phyloP scores from a whole-genome alignment of 1,284 basidiomycete species.

The Cryptococcus depauperatus region DNA sequence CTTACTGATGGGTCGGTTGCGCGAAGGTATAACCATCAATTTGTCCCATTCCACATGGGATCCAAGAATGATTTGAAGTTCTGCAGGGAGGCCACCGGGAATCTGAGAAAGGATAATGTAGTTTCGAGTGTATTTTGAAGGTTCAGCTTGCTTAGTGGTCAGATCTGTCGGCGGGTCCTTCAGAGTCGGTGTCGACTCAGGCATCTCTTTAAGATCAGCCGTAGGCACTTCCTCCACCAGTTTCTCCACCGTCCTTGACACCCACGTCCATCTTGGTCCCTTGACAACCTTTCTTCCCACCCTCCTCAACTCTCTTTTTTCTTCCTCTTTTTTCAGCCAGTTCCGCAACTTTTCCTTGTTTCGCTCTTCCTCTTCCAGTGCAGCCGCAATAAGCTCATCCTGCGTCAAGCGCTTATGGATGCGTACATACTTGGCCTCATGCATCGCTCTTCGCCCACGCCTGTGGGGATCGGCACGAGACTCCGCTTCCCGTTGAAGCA shows the following conservation, averaged over 20 bases:
- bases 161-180: background rate
- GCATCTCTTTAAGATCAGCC: slow-evolving; percentile 1
- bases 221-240: slow-evolving; percentile 24
- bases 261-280: slow-evolving; percentile 48
- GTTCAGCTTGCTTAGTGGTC: background rate
- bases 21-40: slow-evolving; percentile 40
- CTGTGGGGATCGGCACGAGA: slow-evolving; percentile 11
- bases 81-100: slow-evolving; percentile 42
- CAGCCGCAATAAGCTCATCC: slow-evolving; percentile 48
- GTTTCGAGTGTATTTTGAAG: slow-evolving; percentile 35
- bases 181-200: background rate
- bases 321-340: slow-evolving; percentile 49
- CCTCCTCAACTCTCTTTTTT: slow-evolving; percentile 44
- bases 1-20: slow-evolving; percentile 43
- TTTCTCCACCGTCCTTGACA: slow-evolving; percentile 43
- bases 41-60: slow-evolving; percentile 47
- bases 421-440: slow-evolving; percentile 31
- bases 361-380: slow-evolving; percentile 49
- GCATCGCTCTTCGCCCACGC: slow-evolving; percentile 30
- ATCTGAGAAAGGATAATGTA: slow-evolving; percentile 46
- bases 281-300: slow-evolving; percentile 45
- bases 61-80: slow-evolving; percentile 46
- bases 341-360: slow-evolving; percentile 48
- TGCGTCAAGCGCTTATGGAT: slow-evolving; percentile 42
- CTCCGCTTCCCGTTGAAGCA: slow-evolving; percentile 29